Evolutionary conservation across 371 early-diverging fungal genomes (phyloP).

Genomic region (Racocetra persica): DNA sequence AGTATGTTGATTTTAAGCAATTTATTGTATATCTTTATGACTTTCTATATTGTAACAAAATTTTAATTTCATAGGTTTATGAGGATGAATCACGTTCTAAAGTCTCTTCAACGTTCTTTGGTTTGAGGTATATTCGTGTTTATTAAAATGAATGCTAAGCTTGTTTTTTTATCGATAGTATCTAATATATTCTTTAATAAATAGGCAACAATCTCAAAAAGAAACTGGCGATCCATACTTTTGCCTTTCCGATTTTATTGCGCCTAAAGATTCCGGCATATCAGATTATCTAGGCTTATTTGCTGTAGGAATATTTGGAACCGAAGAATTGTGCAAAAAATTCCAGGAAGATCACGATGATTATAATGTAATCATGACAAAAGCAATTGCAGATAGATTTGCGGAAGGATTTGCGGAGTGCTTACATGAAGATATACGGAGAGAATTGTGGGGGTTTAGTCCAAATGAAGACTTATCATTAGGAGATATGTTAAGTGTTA

Average conservation of each 20-base stretch:
- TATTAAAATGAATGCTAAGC: not conserved
- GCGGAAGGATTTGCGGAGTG: conserved; percentile 92
- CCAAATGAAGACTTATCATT: conserved; percentile 76
- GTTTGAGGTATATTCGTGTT: conserved; percentile 59
- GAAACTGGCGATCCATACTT: conserved; percentile 83
- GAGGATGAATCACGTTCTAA: conserved; percentile 70
- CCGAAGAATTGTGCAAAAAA: conserved; percentile 77
- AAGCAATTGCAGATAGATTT: conserved; percentile 91
- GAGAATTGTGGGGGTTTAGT: conserved; percentile 88
- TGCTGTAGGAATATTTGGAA: conserved; percentile 92
- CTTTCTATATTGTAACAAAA: not conserved
- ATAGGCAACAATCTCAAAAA: conserved; percentile 65
- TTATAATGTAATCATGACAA: conserved; percentile 89
- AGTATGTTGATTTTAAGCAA: conserved; percentile 38
- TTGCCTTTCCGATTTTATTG: conserved; percentile 90
- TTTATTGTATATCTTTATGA: not conserved
- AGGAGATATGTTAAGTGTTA: conserved; percentile 82
- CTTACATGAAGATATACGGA: conserved; percentile 86
- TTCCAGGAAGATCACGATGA: conserved; percentile 85
- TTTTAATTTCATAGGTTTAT: conserved; percentile 58
- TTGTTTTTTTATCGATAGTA: not conserved
- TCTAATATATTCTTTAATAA: conserved; percentile 41
- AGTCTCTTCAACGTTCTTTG: conserved; percentile 76
- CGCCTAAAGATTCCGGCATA: conserved; percentile 76
- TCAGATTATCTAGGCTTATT: conserved; percentile 89